These are phyloP conservation scores for Coleophoma eucalyptorum DNA, from an alignment of 2,329 filamentous ascomycete species.

Conservation along the genomic window DNA sequence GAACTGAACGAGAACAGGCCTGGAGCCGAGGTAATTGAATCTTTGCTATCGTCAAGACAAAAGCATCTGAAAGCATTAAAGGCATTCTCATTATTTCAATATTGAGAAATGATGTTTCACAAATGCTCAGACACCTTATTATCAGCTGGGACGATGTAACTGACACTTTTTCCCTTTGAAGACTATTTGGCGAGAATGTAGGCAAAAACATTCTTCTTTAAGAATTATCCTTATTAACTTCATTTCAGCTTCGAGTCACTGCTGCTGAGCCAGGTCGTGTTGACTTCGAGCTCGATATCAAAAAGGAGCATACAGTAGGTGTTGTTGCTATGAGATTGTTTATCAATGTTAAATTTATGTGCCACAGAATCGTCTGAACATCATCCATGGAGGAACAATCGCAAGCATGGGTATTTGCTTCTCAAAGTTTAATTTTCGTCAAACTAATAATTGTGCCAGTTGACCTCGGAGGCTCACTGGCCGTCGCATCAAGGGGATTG, in stretches of 20 bases:
- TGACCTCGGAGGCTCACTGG: conserved; percentile 61
- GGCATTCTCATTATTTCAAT: too few relatives aligned
- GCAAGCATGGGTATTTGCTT: conserved; percentile 55
- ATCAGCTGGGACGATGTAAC: too few relatives aligned
- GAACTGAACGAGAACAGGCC: conserved; percentile 29
- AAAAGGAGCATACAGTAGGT: conserved; percentile 69
- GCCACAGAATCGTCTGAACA: conserved; percentile 67
- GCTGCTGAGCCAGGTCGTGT: conserved; percentile 63
- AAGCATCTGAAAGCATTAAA: too few relatives aligned
- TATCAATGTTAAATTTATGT: background rate
- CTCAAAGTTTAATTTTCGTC: background rate
- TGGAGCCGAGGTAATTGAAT: conserved; percentile 72
- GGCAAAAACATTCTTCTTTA: background rate
- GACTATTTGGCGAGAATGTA: conserved; percentile 30
- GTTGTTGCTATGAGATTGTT: background rate
- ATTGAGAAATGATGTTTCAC: background rate
- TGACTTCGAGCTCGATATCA: conserved; percentile 72
- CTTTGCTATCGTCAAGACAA: too few relatives aligned
- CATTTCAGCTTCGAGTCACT: conserved; percentile 59
- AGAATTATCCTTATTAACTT: conserved; percentile 1
- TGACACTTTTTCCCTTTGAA: conserved; percentile 2
- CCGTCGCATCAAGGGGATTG: conserved; percentile 60
- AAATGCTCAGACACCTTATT: too few relatives aligned
- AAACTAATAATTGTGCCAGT: conserved; percentile 31
- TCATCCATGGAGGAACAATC: conserved; percentile 75